These are phyloP conservation scores for Hordeum marinum DNA, from an alignment of 176 grass and related monocot genomes.

Conservation along the genomic window DNA sequence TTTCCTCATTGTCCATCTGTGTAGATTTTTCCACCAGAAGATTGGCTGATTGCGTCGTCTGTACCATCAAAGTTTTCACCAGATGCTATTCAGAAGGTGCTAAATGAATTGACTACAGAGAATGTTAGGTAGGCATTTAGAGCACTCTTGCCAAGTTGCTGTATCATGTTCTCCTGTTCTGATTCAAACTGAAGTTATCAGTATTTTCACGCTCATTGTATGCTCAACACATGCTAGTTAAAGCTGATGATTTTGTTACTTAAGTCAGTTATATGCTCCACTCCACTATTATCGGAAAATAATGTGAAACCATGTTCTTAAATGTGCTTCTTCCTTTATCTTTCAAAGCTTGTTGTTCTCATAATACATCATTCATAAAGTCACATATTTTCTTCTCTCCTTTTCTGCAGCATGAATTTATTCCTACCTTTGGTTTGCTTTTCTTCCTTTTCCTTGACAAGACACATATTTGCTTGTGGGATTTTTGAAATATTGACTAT, in stretches of 20 bases:
- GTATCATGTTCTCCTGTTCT: background rate
- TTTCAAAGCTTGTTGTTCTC: background rate
- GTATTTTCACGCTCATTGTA: background rate
- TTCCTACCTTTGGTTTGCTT: constrained; percentile 5
- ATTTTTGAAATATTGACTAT: background rate
- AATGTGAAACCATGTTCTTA: background rate
- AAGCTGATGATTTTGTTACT: background rate
- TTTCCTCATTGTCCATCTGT: background rate
- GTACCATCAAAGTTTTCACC: constrained; percentile 80
- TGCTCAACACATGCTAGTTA: background rate
- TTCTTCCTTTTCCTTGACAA: background rate
- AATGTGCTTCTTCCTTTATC: background rate
- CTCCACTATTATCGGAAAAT: background rate
- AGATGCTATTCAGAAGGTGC: constrained; percentile 59
- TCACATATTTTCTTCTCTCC: background rate
- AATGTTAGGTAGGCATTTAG: constrained; percentile 80
- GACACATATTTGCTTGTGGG: background rate
- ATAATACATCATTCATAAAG: background rate
- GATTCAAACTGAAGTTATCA: background rate
- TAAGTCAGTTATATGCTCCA: background rate
- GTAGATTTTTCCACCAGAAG: constrained; percentile 85
- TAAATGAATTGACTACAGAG: constrained; percentile 75
- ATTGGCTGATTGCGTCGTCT: constrained; percentile 75
- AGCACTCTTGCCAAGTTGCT: background rate
- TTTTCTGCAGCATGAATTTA: background rate